Percentiles rank a stretch among this genome's conserved stretches.
phyloP scores from a whole-genome alignment of 2,329 filamentous ascomycete genomes.

The Colletotrichum brevisporum region DNA sequence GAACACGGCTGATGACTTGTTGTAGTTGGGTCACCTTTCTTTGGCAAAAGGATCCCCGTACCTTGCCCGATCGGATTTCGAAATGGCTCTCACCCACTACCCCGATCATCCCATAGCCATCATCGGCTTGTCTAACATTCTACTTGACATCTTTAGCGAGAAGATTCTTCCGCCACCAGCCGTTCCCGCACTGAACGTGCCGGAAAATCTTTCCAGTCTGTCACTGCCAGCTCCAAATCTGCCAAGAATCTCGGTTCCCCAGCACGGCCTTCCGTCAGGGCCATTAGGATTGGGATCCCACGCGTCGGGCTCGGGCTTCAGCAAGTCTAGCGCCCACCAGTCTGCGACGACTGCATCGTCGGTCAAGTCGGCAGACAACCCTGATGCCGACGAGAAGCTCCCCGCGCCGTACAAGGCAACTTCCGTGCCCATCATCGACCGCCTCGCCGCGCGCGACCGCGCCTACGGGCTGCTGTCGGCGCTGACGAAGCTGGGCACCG shows the following conservation, averaged over 20 bases:
- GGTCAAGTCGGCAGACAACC: slow-evolving; percentile 37
- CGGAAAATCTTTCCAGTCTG: slow-evolving; percentile 46
- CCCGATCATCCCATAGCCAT: slow-evolving; percentile 86
- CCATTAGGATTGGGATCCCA: slow-evolving; percentile 62
- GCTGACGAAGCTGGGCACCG: slow-evolving; percentile 85
- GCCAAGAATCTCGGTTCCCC: slow-evolving; percentile 26
- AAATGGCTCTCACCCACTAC: slow-evolving; percentile 83
- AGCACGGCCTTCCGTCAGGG: slow-evolving; percentile 54
- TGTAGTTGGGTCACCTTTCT: slow-evolving; percentile 77
- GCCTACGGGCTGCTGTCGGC: slow-evolving; percentile 87
- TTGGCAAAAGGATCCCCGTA: slow-evolving; percentile 74
- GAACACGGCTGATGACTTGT: slow-evolving; percentile 50
- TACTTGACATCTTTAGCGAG: slow-evolving; percentile 87
- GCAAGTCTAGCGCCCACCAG: slow-evolving; percentile 39
- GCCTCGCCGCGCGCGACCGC: slow-evolving; percentile 90
- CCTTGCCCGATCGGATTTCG: slow-evolving; percentile 82
- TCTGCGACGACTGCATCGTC: slow-evolving; percentile 29
- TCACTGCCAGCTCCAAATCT: slow-evolving; percentile 25
- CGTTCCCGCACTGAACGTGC: slow-evolving; percentile 59
- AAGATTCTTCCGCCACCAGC: slow-evolving; percentile 72
- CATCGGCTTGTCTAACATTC: slow-evolving; percentile 85
- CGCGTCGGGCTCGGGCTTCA: slow-evolving; percentile 20
- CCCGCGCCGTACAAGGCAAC: slow-evolving; percentile 68
- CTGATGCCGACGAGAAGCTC: slow-evolving; percentile 56
- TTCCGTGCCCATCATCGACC: slow-evolving; percentile 80